Base-by-base conservation (phyloP, 148 eudicot species). In the Chenopodium suecicum region DNA sequence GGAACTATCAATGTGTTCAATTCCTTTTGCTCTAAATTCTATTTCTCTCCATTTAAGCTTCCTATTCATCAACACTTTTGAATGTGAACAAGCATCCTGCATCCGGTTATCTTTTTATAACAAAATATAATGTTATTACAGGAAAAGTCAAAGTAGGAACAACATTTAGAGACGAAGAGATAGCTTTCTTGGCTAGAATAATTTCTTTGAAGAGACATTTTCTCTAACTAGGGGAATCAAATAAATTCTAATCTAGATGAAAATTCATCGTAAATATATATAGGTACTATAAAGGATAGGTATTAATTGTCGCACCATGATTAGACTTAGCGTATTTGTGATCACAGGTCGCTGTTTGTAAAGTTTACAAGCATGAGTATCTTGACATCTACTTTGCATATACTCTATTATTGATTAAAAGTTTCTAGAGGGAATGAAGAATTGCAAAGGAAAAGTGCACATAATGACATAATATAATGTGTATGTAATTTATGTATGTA, bases 1-100 rank as follows among this genome's bases (percentile, higher is more conserved):
- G 86, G 84, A 77, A 74, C 82, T 56, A 81, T 81, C 31, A 79
- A 81, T 76, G 78, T 81, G 77, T 60, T 81, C 27, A 46, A 68
- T 47, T 37, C 19, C 75, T 85, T 46, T 37, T 17, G 32, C 74
- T 78, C 23, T 65, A 16, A 48, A 27, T 47, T 31, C 62, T 44
- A 12, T 29, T 48, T 58, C 4, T 58, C 22, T 58, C 22, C n/a
- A 58, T 58, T 58, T 58, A 20, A 58, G 22, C 19, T 56, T 56
- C 63, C 17, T 58, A 50, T 50, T 13, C 16, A 50, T 13, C 16
- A 50, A 13, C 16, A 50, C 54, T 50, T 50, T 9, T 50, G 62
- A 14, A 56, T 56, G 17, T 4, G 10, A 62, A 62, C n/a, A 62
- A 22, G 25, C 66, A 22, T 58, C 1, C 19, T 7, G 25, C 66